Evolutionary conservation across 2,329 filamentous ascomycete species (phyloP).

Genomic region (Trichophyton rubrum): DNA sequence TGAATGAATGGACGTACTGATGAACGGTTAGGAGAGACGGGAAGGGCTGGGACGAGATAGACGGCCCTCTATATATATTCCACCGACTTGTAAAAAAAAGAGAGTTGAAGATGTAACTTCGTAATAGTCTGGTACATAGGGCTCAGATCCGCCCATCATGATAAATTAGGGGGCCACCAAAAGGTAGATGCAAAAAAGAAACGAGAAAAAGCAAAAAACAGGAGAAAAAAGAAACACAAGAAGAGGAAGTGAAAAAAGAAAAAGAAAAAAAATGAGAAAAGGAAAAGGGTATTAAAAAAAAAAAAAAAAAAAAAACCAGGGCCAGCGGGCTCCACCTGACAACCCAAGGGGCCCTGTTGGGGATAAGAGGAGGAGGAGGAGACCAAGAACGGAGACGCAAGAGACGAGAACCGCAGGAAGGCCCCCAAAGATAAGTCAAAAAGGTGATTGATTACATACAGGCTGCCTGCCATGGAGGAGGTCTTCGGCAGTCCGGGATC

Average conservation of each 20-base stretch:
- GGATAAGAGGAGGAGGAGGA: not conserved
- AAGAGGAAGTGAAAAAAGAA: not conserved
- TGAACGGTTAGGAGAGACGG: not conserved
- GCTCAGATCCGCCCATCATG: not conserved
- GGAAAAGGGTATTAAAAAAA: not conserved
- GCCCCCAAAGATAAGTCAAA: not conserved
- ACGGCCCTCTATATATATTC: not conserved
- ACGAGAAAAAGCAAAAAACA: not conserved
- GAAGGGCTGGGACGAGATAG: too few species aligned
- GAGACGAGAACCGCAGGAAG: not conserved
- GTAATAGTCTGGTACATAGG: conserved; percentile 2
- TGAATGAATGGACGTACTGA: not conserved
- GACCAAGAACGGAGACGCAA: not conserved
- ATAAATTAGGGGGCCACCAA: not conserved
- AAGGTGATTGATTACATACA: not conserved
- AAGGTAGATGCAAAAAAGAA: not conserved
- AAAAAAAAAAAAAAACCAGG: not conserved
- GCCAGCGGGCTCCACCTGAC: not conserved
- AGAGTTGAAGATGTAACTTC: not conserved
- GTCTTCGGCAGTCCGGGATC: not conserved
- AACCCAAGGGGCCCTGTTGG: not conserved
- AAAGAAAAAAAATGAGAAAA: not conserved
- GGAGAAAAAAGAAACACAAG: not conserved
- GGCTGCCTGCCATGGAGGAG: too few species aligned
- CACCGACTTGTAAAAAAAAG: not conserved